Evolutionary conservation across 2,329 filamentous ascomycete genomes (phyloP).

Genomic region (Hypoxylon sp.): DNA sequence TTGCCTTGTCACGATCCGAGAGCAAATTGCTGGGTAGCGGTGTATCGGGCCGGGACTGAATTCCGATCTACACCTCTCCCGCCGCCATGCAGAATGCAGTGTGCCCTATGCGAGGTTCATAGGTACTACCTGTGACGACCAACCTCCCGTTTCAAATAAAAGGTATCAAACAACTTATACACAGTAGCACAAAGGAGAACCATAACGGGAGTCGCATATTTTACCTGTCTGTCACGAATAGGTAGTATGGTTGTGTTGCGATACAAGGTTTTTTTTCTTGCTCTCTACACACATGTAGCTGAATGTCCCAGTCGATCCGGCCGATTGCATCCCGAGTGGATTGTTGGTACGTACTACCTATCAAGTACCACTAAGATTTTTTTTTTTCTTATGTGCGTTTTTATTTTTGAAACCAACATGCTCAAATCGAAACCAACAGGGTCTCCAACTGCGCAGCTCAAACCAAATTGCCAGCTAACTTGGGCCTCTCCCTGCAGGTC

Average conservation of each 20-base stretch:
- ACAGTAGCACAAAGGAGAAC: constrained; percentile 20
- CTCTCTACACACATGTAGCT: too few species aligned
- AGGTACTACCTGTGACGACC: too few species aligned
- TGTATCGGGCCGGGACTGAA: constrained; percentile 30
- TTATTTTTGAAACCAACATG: constrained; percentile 4
- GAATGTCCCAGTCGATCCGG: not conserved
- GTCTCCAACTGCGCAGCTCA: not conserved
- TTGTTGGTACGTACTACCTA: too few species aligned
- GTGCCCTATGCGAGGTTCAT: constrained; percentile 28
- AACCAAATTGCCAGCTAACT: not conserved
- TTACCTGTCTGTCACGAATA: too few species aligned
- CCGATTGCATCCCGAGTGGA: constrained; percentile 1
- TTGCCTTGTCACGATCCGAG: constrained; percentile 24
- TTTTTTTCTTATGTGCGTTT: too few species aligned
- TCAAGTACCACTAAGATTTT: not conserved
- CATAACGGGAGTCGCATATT: constrained; percentile 7
- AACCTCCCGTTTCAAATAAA: constrained; percentile 15
- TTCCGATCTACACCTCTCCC: constrained; percentile 32
- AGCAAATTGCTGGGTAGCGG: constrained; percentile 18
- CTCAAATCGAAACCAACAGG: not conserved
- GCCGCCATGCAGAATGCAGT: constrained; percentile 27
- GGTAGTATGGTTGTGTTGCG: too few species aligned
- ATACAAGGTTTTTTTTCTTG: too few species aligned
- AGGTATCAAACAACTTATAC: too few species aligned
- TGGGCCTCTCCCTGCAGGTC: constrained; percentile 17